A percentile compares a stretch with the other conserved stretches of the same genome.
phyloP scores from a whole-genome alignment of 768 basidiomycete species.

The Tricholomella constricta region DNA sequence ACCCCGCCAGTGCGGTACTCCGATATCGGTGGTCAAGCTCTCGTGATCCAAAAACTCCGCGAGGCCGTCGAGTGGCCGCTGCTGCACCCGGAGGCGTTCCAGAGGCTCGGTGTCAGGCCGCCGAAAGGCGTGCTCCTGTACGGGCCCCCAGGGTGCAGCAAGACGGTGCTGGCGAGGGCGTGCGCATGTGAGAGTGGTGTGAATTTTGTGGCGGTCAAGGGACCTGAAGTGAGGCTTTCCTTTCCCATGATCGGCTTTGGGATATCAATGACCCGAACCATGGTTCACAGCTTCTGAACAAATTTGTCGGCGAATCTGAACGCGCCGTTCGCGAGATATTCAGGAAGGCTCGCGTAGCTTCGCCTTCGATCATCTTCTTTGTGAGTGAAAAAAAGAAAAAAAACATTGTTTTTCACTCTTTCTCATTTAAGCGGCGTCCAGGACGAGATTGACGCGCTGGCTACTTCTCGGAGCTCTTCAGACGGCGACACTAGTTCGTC shows the following conservation, averaged over 20 bases:
- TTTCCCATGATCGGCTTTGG: slow-evolving; percentile 1
- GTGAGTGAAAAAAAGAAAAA: slow-evolving; percentile 55
- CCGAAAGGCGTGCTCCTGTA: slow-evolving; percentile 91
- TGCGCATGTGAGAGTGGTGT: slow-evolving; percentile 92
- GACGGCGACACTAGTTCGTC: slow-evolving; percentile 55
- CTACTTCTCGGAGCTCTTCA: slow-evolving; percentile 69
- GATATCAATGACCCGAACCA: slow-evolving; percentile 6
- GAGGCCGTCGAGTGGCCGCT: slow-evolving; percentile 98
- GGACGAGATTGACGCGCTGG: slow-evolving; percentile 98
- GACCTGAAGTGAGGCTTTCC: slow-evolving; percentile 76
- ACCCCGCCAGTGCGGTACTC: slow-evolving; percentile 78
- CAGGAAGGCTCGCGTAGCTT: slow-evolving; percentile 89
- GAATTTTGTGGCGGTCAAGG: slow-evolving; percentile 96
- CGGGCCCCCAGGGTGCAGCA: slow-evolving; percentile 97
- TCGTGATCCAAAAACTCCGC: slow-evolving; percentile 80
- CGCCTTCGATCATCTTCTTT: slow-evolving; percentile 96
- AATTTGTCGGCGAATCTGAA: slow-evolving; percentile 98
- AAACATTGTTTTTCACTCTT: too few relatives aligned
- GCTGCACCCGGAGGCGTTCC: slow-evolving; percentile 82
- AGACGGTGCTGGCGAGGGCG: slow-evolving; percentile 90
- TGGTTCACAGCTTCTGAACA: slow-evolving; percentile 83
- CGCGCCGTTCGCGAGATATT: slow-evolving; percentile 94
- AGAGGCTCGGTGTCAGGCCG: slow-evolving; percentile 82
- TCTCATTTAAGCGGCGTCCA: slow-evolving; percentile 28
- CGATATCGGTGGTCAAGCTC: slow-evolving; percentile 87